Percentiles rank a stretch among this genome's conserved stretches.
These are phyloP conservation scores for Eucalyptus regnans DNA, from an alignment of 345 rosid genomes.

Conservation along the genomic window DNA sequence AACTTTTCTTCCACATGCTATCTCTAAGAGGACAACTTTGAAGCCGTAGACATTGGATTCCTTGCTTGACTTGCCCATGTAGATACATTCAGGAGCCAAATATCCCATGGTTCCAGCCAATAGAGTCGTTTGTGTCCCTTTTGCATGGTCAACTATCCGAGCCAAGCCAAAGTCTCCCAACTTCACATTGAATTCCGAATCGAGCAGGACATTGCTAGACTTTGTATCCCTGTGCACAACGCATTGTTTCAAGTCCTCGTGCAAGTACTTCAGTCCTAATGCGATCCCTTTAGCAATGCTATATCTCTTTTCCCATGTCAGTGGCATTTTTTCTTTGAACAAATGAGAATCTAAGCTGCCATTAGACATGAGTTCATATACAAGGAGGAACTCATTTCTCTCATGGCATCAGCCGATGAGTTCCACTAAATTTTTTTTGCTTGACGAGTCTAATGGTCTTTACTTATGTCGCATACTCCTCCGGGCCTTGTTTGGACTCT, in stretches of 20 bases:
- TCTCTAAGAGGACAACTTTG: too few relatives aligned
- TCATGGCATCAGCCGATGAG: not conserved
- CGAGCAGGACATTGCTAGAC: conserved; percentile 14
- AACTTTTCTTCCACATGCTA: too few relatives aligned
- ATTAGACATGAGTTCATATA: not conserved
- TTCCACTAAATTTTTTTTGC: not conserved
- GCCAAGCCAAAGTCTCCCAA: conserved; percentile 24
- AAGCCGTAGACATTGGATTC: too few relatives aligned
- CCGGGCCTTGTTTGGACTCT: not conserved
- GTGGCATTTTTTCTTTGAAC: not conserved
- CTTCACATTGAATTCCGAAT: conserved; percentile 1
- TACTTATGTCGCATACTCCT: not conserved
- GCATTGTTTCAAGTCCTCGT: conserved; percentile 10
- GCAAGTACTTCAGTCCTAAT: not conserved
- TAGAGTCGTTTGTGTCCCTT: conserved; percentile 1
- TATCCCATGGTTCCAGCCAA: not conserved
- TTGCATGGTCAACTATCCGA: conserved; percentile 11
- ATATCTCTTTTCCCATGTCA: conserved; percentile 3
- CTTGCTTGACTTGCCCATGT: too few relatives aligned
- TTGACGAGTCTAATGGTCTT: not conserved
- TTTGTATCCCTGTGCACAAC: conserved; percentile 19
- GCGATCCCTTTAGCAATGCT: not conserved
- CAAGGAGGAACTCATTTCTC: not conserved
- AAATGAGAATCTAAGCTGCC: conserved; percentile 3
- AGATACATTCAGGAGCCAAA: not conserved